Evolutionary conservation across 495 filamentous ascomycete species (phyloP), one percentile per base, ranked within the genome.

Genomic region (Lasiosphaeria miniovina): DNA sequence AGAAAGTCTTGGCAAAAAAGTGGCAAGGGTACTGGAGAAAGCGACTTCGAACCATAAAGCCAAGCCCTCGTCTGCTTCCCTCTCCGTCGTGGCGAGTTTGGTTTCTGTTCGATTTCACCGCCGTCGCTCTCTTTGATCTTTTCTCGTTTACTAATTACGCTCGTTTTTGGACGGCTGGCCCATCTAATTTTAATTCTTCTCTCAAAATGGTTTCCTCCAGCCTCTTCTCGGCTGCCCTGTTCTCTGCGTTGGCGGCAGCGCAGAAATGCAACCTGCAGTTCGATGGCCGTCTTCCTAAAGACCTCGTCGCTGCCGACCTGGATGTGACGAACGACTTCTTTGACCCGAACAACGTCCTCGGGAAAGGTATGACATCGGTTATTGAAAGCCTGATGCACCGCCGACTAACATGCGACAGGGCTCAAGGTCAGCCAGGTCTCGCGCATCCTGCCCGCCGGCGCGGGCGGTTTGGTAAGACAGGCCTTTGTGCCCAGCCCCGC

Each of bases 261-360:
- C 71, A 74, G 58, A 54, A 61, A 24, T 77, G 73, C 54, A 59
- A 57, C 0, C 59, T 77, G 24, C 69, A 72, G 61, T 75, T 77
- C 34, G 73, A 75, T 38, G 75, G 72, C 9, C 66, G 75, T 9
- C 52, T 75, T 36, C 63, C 68, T 4, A 49, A 51, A 14, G 50
- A 60, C 45, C 66, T 71, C 15, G 60, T 49, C 17, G 55, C 65
- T 4, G 67, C 67, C 34, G 67, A 64, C 6, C 72, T 75, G 48
- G 70, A 75, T 41, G 54, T 36, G 7, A 46, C 62, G 14, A 71
- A 75, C 41, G 63, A 71, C 36, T 57, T 71, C 36, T 75, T 75
- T 55, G 64, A 61, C 61, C 57, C 73, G 4, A 55, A 43, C 24
- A 71, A 69, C 58, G 70, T 74, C 6, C 45, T 75, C 31, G 73